Evolutionary conservation across 164 flowering plant species (phyloP).

Genomic region (Stephania yunnanensis): DNA sequence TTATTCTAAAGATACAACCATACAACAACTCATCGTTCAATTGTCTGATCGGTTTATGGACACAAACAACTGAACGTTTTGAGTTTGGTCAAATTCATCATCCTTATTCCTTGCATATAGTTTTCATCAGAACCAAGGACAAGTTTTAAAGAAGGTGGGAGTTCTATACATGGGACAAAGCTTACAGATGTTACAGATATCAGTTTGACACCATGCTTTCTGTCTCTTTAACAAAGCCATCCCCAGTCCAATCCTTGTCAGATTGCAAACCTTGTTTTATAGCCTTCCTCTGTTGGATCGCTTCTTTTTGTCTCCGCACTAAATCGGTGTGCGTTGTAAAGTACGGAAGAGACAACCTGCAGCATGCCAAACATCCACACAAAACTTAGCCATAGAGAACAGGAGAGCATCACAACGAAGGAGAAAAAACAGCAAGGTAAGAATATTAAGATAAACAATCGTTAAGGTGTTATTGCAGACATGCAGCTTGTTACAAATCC

Average conservation of each 20-base stretch:
- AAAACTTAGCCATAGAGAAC: not conserved
- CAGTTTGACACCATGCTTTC: conserved; percentile 97
- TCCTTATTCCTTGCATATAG: not conserved
- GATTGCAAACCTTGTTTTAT: conserved; percentile 74
- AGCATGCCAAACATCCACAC: not conserved
- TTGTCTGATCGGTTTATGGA: not conserved
- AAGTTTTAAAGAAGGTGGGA: not conserved
- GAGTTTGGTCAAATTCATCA: not conserved
- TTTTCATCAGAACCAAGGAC: not conserved
- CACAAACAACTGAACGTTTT: not conserved
- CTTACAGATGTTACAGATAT: conserved; percentile 10
- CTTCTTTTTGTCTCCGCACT: conserved; percentile 74
- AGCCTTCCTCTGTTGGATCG: conserved; percentile 73
- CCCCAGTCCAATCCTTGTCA: conserved; percentile 96
- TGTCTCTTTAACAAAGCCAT: conserved; percentile 84
- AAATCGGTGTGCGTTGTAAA: conserved; percentile 92
- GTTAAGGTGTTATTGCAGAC: not conserved
- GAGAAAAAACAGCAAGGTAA: not conserved
- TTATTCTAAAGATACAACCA: not conserved
- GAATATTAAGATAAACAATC: not conserved
- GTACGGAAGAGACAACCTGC: conserved; percentile 71
- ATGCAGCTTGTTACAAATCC: not conserved
- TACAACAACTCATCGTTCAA: not conserved
- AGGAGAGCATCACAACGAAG: not conserved
- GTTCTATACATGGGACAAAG: not conserved